phyloP scores from a whole-genome alignment of 345 rosid species.

The Populus davidiana region DNA sequence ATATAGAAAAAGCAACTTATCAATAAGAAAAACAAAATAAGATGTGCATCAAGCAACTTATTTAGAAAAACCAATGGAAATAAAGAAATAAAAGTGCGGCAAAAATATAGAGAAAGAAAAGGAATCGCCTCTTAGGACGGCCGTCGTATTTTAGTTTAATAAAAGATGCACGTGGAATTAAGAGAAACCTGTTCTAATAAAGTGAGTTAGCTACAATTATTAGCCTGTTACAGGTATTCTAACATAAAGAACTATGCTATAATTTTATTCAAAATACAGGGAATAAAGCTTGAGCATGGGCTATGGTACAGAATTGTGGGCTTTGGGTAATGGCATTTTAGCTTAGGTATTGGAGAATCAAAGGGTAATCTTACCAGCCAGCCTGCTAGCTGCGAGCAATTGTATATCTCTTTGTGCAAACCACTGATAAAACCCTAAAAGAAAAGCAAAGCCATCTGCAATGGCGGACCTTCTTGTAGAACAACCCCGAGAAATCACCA shows the following conservation, averaged over 20 bases:
- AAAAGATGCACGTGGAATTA: too few relatives aligned
- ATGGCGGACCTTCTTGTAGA: neutral
- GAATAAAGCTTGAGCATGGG: too few relatives aligned
- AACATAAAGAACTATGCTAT: too few relatives aligned
- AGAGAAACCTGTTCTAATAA: too few relatives aligned
- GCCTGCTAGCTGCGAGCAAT: neutral
- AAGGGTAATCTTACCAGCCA: neutral
- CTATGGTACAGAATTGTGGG: neutral
- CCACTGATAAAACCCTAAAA: neutral
- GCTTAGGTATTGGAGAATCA: neutral
- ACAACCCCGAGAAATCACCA: neutral
- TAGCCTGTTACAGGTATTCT: too few relatives aligned
- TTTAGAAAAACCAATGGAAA: neutral
- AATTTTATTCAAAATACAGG: too few relatives aligned
- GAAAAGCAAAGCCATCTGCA: neutral
- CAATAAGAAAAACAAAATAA: neutral
- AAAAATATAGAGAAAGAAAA: neutral
- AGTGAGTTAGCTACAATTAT: too few relatives aligned
- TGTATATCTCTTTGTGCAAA: neutral
- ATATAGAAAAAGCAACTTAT: neutral
- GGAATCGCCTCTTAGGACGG: too few relatives aligned
- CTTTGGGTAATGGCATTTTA: neutral
- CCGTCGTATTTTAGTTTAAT: too few relatives aligned
- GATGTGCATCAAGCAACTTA: neutral
- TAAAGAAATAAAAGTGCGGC: neutral